Evolutionary conservation across 768 basidiomycete species (phyloP), one percentile per base, ranked within the genome.

Genomic region (Mycena galopus): DNA sequence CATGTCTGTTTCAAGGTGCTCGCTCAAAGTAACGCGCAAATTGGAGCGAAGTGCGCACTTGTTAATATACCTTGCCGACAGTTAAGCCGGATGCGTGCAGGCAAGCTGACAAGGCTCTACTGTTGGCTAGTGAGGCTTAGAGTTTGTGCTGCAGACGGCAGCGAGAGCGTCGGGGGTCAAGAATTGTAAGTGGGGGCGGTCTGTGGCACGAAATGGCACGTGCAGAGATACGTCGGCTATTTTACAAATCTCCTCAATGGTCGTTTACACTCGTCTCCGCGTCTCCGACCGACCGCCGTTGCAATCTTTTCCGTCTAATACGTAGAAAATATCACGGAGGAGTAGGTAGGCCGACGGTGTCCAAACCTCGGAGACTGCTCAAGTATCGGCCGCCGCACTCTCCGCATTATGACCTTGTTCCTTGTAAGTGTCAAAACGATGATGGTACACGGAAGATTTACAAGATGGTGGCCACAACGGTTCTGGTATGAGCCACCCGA

Each of bases 391-490:
- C n/a, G n/a, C n/a, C n/a, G n/a, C n/a, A n/a, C n/a, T n/a, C n/a
- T n/a, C n/a, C n/a, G n/a, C n/a, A 10, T 47, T 65, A 59, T 27
- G 67, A 68, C 51, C 67, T 68, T 61, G 19, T 35, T 53, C 19
- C 42, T 23, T 58, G 35, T 68, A 37, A 61, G 67, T 17, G 2
- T 16, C 44, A 25, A 37, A 12, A 32, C 1, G 7, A 29, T 1
- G n/a, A n/a, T n/a, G n/a, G 12, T 23, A 1, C 12, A 42, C 16
- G 2, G 9, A 16, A 35, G n/a, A 35, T 59, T 60, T 23, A 51
- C 50, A 25, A 72, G 93, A 96, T 77, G 14, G 95, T 96, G 19
- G 95, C 95, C 42, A 96, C 94, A 51, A 96, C 82, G 30, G 84
- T 86, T 67, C 95, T 85, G 14, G 88, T 83, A 79, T 95, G 94